phyloP scores from a whole-genome alignment of 352 stramenopile species.

The Globisporangium solare region DNA sequence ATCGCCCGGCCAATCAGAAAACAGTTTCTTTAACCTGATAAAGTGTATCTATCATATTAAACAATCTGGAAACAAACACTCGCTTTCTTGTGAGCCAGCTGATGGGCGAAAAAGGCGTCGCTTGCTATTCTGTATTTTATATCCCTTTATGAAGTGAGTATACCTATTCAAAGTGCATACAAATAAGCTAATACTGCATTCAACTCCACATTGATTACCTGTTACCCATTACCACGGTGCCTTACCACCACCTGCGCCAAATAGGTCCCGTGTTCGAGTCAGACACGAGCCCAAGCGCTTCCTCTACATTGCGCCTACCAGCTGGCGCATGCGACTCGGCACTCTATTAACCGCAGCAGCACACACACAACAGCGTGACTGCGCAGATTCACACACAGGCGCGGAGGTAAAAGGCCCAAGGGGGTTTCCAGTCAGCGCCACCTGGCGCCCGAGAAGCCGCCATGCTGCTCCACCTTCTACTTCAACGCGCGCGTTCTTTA shows the following conservation, averaged over 20 bases:
- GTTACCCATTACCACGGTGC: no score
- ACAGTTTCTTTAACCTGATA: constrained; percentile 1
- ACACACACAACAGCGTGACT: neutral
- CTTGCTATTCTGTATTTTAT: no score
- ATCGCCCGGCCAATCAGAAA: neutral
- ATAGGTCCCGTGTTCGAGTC: constrained; percentile 3
- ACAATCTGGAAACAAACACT: neutral
- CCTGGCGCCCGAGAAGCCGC: constrained; percentile 5
- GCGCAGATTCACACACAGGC: no score
- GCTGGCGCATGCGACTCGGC: neutral
- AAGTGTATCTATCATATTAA: neutral
- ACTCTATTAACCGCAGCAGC: neutral
- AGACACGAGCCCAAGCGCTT: neutral
- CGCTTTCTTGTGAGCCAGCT: neutral
- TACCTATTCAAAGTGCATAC: no score
- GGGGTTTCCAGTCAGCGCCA: neutral
- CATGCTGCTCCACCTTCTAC: neutral
- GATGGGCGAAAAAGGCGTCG: neutral
- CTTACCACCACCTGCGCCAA: neutral
- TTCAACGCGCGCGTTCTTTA: no score
- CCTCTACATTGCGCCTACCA: constrained; percentile 13
- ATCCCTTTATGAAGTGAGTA: no score
- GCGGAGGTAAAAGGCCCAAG: no score
- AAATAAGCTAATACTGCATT: no score
- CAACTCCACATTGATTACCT: no score